Base-by-base conservation (phyloP, 176 grass and related monocot species). In the Bolboschoenus planiculmis region DNA sequence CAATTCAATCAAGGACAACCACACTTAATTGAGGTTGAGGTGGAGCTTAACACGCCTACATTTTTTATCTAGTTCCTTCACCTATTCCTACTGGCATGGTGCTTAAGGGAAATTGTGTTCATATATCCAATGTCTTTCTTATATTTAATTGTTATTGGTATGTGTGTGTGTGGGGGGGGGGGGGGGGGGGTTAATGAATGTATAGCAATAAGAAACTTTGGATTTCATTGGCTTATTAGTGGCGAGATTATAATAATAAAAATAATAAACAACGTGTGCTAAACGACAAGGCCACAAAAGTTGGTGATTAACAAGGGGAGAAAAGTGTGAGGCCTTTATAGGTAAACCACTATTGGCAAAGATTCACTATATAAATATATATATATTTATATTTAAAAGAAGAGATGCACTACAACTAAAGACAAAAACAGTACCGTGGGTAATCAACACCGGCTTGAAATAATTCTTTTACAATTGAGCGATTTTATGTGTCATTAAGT, bases 261-360 rank as follows among this genome's bases (percentile, higher is more conserved):
- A n/a, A n/a, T n/a, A n/a, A n/a, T n/a, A n/a, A n/a, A n/a, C 18
- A 71, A 71, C 20, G 66, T 73, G 39, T 15, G 68, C 68, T 44
- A 73, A 73, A 46, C 39, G 39, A 73, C 68, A 73, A 73, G 21
- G 10, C 68, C 40, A 66, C 39, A 73, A 73, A 73, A 73, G 68
- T 73, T 73, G 21, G 4, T 46, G 26, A 44, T 26, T 44, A 73
- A 23, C 10, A 43, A 73, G 26, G 39, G 21, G 31, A 73, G 40
- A 46, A 73, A 71, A 73, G 40, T 44, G n/a, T 44, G 40, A 73
- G 39, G 39, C 68, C 68, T 73, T 73, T 73, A 46, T 46, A 44
- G 39, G 66, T 71, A 71, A 24, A 71, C 10, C 66, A 43, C 20
- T 71, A 70, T 70, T 70, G 34, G 20, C 4, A n/a, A 39, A 68